These are phyloP conservation scores for Trametes elegans DNA, from an alignment of 768 basidiomycete species.

Conservation along the genomic window DNA sequence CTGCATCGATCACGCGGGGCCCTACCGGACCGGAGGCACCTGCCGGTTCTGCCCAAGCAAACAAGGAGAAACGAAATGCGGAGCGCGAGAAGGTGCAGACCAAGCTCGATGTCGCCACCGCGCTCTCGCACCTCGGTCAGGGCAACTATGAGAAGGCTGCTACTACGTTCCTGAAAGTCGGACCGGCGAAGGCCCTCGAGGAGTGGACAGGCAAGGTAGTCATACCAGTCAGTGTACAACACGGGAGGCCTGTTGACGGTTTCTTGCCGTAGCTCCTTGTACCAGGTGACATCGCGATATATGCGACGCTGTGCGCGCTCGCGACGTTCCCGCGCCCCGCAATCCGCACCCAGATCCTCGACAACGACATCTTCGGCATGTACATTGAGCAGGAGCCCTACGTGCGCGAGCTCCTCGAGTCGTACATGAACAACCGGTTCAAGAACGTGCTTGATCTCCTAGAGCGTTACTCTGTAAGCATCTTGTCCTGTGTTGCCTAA, in stretches of 20 bases:
- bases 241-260: neutral
- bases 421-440: constrained; percentile 87
- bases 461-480: constrained; percentile 64
- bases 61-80: constrained; percentile 48
- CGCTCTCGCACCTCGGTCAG: constrained; percentile 70
- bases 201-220: constrained; percentile 75
- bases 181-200: constrained; percentile 61
- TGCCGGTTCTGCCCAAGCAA: constrained; percentile 24
- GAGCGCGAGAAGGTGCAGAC: constrained; percentile 70
- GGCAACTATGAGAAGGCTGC: constrained; percentile 83
- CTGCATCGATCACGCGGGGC: constrained; percentile 29
- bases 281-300: constrained; percentile 82
- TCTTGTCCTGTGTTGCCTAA: neutral
- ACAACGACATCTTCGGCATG: constrained; percentile 65
- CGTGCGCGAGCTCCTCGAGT: constrained; percentile 79
- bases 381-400: constrained; percentile 89
- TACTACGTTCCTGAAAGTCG: constrained; percentile 63
- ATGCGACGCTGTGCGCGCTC: constrained; percentile 81
- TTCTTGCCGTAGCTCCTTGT: constrained; percentile 56
- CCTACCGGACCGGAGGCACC: constrained; percentile 18
- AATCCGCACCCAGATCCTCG: constrained; percentile 66
- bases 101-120: constrained; percentile 80
- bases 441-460: constrained; percentile 77
- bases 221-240: neutral
- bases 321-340: constrained; percentile 68